Conservation (phyloP, 345 rosid species). For the Citrus cavaleriei region DNA sequence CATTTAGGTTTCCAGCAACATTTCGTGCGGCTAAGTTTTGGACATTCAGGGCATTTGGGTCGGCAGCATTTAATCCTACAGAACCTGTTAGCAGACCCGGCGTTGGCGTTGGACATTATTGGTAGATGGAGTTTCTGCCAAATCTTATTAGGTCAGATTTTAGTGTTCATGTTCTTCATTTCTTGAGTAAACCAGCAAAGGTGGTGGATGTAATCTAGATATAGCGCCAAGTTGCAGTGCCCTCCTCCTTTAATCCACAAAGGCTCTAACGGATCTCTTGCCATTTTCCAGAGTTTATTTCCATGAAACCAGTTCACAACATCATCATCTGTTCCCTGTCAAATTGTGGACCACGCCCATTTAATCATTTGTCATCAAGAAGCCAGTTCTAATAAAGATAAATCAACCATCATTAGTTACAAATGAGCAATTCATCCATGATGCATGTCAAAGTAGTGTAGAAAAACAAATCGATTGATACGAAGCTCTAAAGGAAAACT, state of each 20-base stretch:
- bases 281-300: conserved; percentile 83
- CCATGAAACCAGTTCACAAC: conserved; percentile 98
- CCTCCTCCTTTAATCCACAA: conserved; percentile 99
- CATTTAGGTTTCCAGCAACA: conserved; percentile 35
- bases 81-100: conserved; percentile 24
- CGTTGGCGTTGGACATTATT: conserved; percentile 26
- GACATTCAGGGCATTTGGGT: conserved; percentile 42
- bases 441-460: background rate
- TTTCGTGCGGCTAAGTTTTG: conserved; percentile 21
- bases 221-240: conserved; percentile 93
- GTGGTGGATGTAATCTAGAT: conserved; percentile 87
- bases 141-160: conserved; percentile 67
- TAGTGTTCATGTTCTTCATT: conserved; percentile 78
- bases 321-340: conserved; percentile 90
- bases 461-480: background rate
- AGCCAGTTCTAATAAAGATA: background rate
- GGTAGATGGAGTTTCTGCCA: conserved; percentile 45
- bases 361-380: background rate
- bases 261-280: conserved; percentile 86
- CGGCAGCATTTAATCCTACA: conserved; percentile 43
- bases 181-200: conserved; percentile 74
- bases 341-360: background rate
- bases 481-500: too few relatives aligned
- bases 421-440: background rate
- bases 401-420: background rate